Percentiles rank a stretch among this genome's conserved stretches.
Conservation (phyloP, 2,329 filamentous ascomycete species). For the Cladosporium velox region DNA sequence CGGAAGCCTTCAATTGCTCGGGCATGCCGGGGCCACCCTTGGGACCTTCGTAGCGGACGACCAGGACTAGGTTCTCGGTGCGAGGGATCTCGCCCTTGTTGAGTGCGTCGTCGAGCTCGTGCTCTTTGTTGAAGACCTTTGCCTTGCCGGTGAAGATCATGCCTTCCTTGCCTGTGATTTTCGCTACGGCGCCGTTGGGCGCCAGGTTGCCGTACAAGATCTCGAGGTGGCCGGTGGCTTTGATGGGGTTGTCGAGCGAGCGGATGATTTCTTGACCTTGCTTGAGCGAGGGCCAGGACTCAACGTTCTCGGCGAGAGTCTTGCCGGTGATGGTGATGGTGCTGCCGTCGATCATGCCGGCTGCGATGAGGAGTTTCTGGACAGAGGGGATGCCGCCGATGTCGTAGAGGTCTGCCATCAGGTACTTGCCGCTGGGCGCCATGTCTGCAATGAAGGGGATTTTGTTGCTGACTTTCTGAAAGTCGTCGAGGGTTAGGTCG, state of each 20-base stretch:
- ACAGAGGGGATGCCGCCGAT: slow-evolving; percentile 84
- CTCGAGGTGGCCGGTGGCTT: slow-evolving; percentile 81
- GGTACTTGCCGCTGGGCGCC: slow-evolving; percentile 78
- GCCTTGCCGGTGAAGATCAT: slow-evolving; percentile 78
- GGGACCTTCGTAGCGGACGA: slow-evolving; percentile 92
- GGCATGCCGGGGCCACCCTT: slow-evolving; percentile 96
- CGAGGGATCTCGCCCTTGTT: slow-evolving; percentile 69
- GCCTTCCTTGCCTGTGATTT: slow-evolving; percentile 96
- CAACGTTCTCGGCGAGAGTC: slow-evolving; percentile 79
- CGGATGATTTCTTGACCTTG: slow-evolving; percentile 82
- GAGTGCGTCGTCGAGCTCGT: slow-evolving; percentile 73
- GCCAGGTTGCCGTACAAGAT: slow-evolving; percentile 86
- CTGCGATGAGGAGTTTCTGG: slow-evolving; percentile 79
- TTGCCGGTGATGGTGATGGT: slow-evolving; percentile 83
- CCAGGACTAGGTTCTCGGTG: slow-evolving; percentile 80
- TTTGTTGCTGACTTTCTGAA: slow-evolving; percentile 77
- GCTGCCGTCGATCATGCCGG: slow-evolving; percentile 71
- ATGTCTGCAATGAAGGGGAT: slow-evolving; percentile 86
- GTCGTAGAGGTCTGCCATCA: slow-evolving; percentile 85
- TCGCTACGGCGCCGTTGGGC: slow-evolving; percentile 85
- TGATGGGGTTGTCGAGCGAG: slow-evolving; percentile 79
- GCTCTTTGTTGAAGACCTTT: slow-evolving; percentile 83
- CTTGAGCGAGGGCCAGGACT: slow-evolving; percentile 72
- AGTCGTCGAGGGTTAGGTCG: slow-evolving; percentile 74
- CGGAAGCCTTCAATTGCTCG: slow-evolving; percentile 84